These are phyloP conservation scores for Pseudoturritis turrita DNA, from an alignment of 345 rosid genomes.

Conservation along the genomic window DNA sequence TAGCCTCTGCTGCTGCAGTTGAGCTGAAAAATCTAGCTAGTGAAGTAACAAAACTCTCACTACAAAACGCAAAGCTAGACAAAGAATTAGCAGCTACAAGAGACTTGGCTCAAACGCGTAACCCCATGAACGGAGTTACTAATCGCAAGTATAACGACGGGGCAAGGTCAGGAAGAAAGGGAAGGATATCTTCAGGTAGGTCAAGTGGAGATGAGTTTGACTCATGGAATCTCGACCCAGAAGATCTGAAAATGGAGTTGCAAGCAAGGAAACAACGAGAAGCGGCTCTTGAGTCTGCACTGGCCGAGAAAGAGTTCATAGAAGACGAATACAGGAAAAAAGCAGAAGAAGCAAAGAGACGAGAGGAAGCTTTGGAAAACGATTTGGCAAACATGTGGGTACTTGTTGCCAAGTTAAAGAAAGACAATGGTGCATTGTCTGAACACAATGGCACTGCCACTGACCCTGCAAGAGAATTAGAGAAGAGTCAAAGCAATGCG, in stretches of 20 bases:
- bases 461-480: constrained; percentile 35
- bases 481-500: constrained; percentile 29
- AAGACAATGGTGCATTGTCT: constrained; percentile 55
- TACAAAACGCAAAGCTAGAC: constrained; percentile 77
- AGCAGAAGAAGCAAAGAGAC: constrained; percentile 78
- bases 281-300: constrained; percentile 75
- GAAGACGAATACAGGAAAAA: constrained; percentile 83
- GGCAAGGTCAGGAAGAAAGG: constrained; percentile 66
- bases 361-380: constrained; percentile 91
- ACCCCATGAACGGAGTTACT: constrained; percentile 52
- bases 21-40: constrained; percentile 93
- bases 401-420: constrained; percentile 97
- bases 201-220: constrained; percentile 68
- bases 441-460: constrained; percentile 29
- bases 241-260: constrained; percentile 79
- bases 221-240: constrained; percentile 75
- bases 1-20: constrained; percentile 99
- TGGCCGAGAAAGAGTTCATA: constrained; percentile 77
- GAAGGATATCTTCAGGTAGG: constrained; percentile 59
- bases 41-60: constrained; percentile 85
- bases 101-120: constrained; percentile 65
- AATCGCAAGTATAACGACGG: constrained; percentile 69
- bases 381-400: constrained; percentile 99
- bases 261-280: constrained; percentile 91
- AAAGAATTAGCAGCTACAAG: constrained; percentile 72